Percentiles rank a stretch among this genome's conserved stretches.
Evolutionary conservation across 495 filamentous ascomycete species (phyloP).

Genomic region (Usnea hakonensis): DNA sequence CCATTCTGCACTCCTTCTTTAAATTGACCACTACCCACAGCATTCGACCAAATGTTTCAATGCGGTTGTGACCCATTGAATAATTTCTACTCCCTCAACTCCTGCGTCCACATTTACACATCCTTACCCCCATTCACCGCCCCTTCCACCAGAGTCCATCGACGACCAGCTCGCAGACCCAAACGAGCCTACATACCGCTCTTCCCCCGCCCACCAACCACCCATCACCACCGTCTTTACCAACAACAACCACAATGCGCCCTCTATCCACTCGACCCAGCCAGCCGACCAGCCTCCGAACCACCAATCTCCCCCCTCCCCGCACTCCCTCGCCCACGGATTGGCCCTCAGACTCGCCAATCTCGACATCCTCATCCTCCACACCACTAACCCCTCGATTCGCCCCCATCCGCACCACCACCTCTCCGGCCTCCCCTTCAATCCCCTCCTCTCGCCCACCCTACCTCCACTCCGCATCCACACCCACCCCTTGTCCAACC

Average conservation of each 20-base stretch:
- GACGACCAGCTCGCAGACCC: background rate
- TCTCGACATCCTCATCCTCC: slow-evolving; percentile 6
- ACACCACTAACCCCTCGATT: slow-evolving; percentile 1
- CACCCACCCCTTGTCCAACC: background rate
- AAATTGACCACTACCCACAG: background rate
- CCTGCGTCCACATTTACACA: slow-evolving; percentile 9
- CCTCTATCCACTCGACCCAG: background rate
- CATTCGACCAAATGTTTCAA: slow-evolving; percentile 6
- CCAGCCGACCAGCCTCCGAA: slow-evolving; percentile 8
- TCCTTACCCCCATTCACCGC: background rate
- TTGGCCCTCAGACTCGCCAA: background rate
- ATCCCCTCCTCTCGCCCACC: background rate
- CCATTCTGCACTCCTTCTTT: background rate
- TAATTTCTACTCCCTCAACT: slow-evolving; percentile 13
- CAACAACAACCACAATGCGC: slow-evolving; percentile 3
- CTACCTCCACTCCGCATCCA: background rate
- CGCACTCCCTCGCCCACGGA: slow-evolving; percentile 1
- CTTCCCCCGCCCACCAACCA: slow-evolving; percentile 9
- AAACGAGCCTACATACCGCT: slow-evolving; percentile 10
- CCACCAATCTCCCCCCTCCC: slow-evolving; percentile 15
- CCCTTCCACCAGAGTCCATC: background rate
- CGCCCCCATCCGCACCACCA: background rate
- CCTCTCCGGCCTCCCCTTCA: background rate
- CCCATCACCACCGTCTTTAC: background rate
- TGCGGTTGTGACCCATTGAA: slow-evolving; percentile 12